Conservation (phyloP, 495 filamentous ascomycete species). For the Lophiostoma macrostomum region DNA sequence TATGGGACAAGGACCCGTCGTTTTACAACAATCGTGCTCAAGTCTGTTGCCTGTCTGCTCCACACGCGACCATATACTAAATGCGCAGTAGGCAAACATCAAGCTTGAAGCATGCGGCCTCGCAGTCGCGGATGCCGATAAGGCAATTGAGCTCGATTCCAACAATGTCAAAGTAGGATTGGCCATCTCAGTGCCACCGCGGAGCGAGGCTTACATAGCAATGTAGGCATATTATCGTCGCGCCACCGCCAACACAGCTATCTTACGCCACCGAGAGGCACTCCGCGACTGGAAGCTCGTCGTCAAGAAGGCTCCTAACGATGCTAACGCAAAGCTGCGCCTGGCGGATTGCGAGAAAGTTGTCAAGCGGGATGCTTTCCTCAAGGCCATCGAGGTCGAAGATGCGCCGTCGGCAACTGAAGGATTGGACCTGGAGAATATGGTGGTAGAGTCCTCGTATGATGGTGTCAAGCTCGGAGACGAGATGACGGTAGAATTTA, state of each 20-base stretch:
- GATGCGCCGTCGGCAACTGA: conserved; percentile 89
- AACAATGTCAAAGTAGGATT: conserved; percentile 71
- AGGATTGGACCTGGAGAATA: conserved; percentile 80
- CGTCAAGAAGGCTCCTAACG: conserved; percentile 77
- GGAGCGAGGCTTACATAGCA: conserved; percentile 1
- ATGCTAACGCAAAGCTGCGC: conserved; percentile 88
- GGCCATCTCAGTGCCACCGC: neutral
- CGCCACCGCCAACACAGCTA: conserved; percentile 85
- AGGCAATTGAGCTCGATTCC: conserved; percentile 88
- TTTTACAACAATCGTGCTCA: conserved; percentile 95
- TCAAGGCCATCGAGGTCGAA: conserved; percentile 89
- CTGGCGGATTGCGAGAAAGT: conserved; percentile 89
- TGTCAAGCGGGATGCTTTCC: conserved; percentile 83
- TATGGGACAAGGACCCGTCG: conserved; percentile 77
- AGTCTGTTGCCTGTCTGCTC: conserved; percentile 50
- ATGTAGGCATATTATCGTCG: conserved; percentile 91
- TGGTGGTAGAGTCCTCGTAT: conserved; percentile 76
- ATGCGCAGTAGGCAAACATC: conserved; percentile 71
- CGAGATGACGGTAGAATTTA: conserved; percentile 93
- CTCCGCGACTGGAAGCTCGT: conserved; percentile 90
- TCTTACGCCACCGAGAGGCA: conserved; percentile 80
- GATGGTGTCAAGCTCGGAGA: conserved; percentile 76
- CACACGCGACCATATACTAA: conserved; percentile 14
- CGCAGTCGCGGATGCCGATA: conserved; percentile 88
- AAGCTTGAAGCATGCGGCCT: conserved; percentile 94